Base-by-base conservation (phyloP, 345 rosid genomes). In the Salix arbutifolia region DNA sequence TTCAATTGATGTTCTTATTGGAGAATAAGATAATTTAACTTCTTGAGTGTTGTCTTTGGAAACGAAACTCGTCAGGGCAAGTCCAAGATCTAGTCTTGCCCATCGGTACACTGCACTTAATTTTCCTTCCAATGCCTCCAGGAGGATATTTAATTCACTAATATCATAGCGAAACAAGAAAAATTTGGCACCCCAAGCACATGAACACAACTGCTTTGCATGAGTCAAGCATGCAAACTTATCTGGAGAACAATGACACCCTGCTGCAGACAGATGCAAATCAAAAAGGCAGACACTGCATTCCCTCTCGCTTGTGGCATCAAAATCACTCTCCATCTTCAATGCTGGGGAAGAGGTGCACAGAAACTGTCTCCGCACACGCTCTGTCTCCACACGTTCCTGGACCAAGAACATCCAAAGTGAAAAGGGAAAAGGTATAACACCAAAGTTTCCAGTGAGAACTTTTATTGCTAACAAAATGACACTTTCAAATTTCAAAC, bases 221-320 rank as follows among this genome's bases (percentile, higher is more conserved):
- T 94, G 99, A 84, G 84, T 88, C 86, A 96, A 87, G 85, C 99
- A 96, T 64, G 91, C 87, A 80, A 89, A 94, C 87, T 80, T 94
- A 82, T 96, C 97, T 10, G 97, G 91, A 67, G 96, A 96, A 83
- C 98, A 96, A 50, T 52, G 89, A 80, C 99, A 96, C 74, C 98
- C 98, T 21, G 87, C 97, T n/a, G 99, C 99, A 71, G 99, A 96
- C 28, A 94, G 88, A 85, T 94, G 99, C 89, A 96, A 83, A 87
- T 96, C 97, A 70, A 94, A 96, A 82, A 88, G 88, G 83, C 99
- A 96, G 68, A 92, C 67, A 73, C 86, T 86, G 81, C 99, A 96
- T 83, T 96, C 99, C 81, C 96, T 91, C 89, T 96, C 98, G 23
- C 86, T 86, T 44, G 91, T 80, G 74, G 97, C 90, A 87, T 94